Percentiles rank a stretch among this genome's conserved stretches.
Evolutionary conservation across 352 stramenopile genomes (phyloP).

Genomic region (Phytophthora sojae): DNA sequence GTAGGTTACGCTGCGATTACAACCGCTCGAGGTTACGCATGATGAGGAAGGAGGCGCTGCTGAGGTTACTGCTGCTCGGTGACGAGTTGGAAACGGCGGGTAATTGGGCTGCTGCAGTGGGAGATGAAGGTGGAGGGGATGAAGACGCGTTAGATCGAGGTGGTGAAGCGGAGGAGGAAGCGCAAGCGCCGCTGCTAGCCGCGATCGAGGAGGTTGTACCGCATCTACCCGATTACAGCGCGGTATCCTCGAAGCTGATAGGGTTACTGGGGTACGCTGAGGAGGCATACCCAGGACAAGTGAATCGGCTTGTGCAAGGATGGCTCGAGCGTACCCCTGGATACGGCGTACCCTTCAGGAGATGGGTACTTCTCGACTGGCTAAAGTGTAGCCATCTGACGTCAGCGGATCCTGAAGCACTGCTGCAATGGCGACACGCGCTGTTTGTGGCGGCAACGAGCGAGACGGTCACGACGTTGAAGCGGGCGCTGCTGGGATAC

Average conservation of each 20-base stretch:
- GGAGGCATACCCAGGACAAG: conserved; percentile 32
- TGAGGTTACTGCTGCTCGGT: conserved; percentile 38
- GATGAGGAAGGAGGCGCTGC: conserved; percentile 19
- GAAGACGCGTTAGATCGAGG: neutral
- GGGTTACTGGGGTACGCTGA: conserved; percentile 44
- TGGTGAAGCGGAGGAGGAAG: conserved; percentile 5
- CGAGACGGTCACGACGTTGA: conserved; percentile 40
- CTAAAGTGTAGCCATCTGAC: conserved; percentile 33
- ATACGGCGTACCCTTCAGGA: conserved; percentile 32
- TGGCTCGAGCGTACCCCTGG: conserved; percentile 39
- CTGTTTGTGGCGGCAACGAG: conserved; percentile 43
- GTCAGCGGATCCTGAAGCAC: conserved; percentile 5
- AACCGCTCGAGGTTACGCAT: neutral
- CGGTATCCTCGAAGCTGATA: conserved; percentile 32
- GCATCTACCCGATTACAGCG: conserved; percentile 57
- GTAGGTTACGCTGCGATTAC: neutral
- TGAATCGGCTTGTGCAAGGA: conserved; percentile 30
- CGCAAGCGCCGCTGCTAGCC: conserved; percentile 12
- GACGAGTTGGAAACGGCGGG: conserved; percentile 33
- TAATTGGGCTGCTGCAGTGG: conserved; percentile 30
- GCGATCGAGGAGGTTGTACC: conserved; percentile 50
- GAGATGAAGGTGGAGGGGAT: neutral
- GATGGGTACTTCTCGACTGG: conserved; percentile 47
- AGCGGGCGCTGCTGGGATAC: conserved; percentile 31
- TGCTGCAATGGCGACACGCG: conserved; percentile 45